Base-by-base conservation (phyloP, 176 grass and related monocot species). In the Raddia guianensis region DNA sequence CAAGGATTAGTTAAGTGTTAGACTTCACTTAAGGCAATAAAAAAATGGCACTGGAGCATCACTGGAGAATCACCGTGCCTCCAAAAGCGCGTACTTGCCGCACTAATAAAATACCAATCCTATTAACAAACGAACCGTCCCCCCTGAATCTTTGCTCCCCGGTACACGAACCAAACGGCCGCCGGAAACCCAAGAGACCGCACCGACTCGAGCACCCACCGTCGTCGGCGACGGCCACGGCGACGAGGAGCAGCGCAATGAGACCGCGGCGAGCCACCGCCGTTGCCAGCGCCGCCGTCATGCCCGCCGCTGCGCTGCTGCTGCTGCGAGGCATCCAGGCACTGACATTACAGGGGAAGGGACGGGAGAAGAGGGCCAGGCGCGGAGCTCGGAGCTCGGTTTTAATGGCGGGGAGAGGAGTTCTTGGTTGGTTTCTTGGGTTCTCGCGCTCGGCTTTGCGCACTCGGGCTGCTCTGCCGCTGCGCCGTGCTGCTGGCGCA, bases 41-140 rank as follows among this genome's bases (percentile, higher is more conserved):
- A 79, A 65, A 78, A 90, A 86, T 73, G 62, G 52, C 8, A 59
- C 63, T 34, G 67, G 62, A 73, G 59, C 70, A 27, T 11, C 27
- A 78, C 20, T 18, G 73, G 78, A 65, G 79, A 62, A 90, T 86
- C 88, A 72, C 83, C 83, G 21, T 73, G 83, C 83, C 58, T 73
- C 77, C 60, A 79, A 90, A 90, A 90, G 83, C 35, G 37, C 49
- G 82, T 89, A 76, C 87, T 85, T 85, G 77, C 63, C 2, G 35
- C 88, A 74, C 79, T 86, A 90, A 82, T 90, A 90, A 86, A 90
- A 83, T 63, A 90, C 74, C 68, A 78, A 79, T 83, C 88, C 82
- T 40, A 40, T 50, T 50, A 68, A 75, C 86, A 46, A 85, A 85
- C 77, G 18, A 80, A 56, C 18, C 46, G 34, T 63, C 7, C 48